Percentiles rank a stretch among this genome's conserved stretches.
Conservation (phyloP, 139 green algal species). For the Coelastrella sp. region DNA sequence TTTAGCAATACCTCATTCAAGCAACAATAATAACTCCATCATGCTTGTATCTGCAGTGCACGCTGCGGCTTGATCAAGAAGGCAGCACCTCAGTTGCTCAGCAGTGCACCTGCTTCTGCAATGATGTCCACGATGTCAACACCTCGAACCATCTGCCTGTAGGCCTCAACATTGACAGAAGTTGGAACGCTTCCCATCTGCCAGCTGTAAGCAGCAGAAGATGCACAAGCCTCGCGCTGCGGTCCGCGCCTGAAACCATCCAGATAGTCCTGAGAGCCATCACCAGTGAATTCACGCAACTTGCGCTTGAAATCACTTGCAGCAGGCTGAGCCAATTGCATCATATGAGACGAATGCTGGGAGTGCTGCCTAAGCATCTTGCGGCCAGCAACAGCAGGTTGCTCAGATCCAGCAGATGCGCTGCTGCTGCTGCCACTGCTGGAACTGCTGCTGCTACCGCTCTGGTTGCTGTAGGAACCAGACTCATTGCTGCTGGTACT, state of each 20-base stretch:
- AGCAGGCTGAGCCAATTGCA: background rate
- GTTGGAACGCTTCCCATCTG: background rate
- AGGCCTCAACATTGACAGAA: constrained; percentile 21
- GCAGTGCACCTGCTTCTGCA: background rate
- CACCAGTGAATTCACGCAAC: background rate
- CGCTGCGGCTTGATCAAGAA: background rate
- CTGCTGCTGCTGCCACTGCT: constrained; percentile 17
- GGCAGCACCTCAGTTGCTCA: background rate
- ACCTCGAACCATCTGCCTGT: constrained; percentile 16
- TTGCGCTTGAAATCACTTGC: background rate
- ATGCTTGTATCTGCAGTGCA: too few relatives aligned
- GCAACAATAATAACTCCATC: too few relatives aligned
- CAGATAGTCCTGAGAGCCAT: background rate
- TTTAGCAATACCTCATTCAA: too few relatives aligned
- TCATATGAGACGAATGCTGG: background rate
- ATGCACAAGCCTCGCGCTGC: background rate
- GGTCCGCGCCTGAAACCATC: background rate
- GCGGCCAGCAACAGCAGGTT: background rate
- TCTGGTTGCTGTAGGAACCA: background rate
- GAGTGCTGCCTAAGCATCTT: background rate
- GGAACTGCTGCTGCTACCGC: background rate
- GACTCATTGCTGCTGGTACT: background rate
- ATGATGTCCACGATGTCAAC: constrained; percentile 34
- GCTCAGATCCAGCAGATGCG: too few relatives aligned
- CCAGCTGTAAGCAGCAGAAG: constrained; percentile 5